Conservation (phyloP, 768 basidiomycete species). For the Gymnopilus junonius region DNA sequence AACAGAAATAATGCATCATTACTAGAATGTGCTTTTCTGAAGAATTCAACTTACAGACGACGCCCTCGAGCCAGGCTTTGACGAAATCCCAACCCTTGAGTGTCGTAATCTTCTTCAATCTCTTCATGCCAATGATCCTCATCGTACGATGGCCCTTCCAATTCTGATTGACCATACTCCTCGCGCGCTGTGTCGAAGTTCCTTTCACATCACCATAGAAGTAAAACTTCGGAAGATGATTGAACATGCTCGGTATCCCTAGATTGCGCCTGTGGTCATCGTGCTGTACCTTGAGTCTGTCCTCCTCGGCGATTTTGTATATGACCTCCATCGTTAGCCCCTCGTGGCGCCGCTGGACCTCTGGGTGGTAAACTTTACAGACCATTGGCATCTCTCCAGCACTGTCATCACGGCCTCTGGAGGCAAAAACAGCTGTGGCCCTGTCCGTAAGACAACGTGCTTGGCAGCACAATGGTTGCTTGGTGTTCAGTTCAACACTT, state of each 20-base stretch:
- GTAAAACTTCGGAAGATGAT: constrained; percentile 5
- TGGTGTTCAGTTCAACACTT: neutral
- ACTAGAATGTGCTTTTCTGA: neutral
- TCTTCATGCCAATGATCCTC: constrained; percentile 5
- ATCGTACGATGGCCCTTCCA: constrained; percentile 9
- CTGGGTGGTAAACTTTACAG: constrained; percentile 12
- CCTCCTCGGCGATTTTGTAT: neutral
- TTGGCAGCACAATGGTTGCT: neutral
- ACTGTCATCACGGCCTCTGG: neutral
- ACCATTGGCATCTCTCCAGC: neutral
- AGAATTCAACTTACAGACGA: constrained; percentile 7
- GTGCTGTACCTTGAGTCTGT: neutral
- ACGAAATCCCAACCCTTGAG: constrained; percentile 6
- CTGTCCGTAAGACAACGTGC: constrained; percentile 1
- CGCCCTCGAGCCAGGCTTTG: constrained; percentile 9
- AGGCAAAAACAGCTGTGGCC: constrained; percentile 2
- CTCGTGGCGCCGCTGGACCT: constrained; percentile 6
- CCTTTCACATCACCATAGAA: constrained; percentile 12
- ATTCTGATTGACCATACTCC: constrained; percentile 1
- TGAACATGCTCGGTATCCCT: neutral
- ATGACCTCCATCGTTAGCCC: constrained; percentile 1
- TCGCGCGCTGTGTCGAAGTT: constrained; percentile 1
- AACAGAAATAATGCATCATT: neutral
- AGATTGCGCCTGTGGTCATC: neutral
- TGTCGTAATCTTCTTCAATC: constrained; percentile 3